Conservation (phyloP, 768 basidiomycete genomes). For the Leccinum sublutescens region DNA sequence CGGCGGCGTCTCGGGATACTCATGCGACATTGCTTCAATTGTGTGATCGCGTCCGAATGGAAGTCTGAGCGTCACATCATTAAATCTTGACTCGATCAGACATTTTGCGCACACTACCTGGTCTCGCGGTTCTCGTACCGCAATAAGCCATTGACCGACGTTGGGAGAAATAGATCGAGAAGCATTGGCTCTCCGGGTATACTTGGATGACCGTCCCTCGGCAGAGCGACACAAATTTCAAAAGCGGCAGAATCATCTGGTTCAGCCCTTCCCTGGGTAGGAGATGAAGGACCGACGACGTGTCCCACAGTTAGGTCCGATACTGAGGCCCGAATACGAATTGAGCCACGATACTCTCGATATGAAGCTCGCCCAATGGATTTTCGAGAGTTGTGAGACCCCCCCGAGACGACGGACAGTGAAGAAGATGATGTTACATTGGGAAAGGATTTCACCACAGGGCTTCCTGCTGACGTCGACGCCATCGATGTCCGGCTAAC, state of each 20-base stretch:
- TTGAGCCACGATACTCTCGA: not conserved
- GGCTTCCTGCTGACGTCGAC: not conserved
- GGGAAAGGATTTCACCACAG: not conserved
- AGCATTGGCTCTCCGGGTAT: not conserved
- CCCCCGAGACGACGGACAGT: slow-evolving; percentile 6
- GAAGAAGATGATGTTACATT: not conserved
- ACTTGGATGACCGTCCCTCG: slow-evolving; percentile 1
- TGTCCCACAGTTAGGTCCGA: not conserved
- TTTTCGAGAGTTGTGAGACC: slow-evolving; percentile 10
- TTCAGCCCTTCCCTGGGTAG: not conserved
- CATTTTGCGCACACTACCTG: slow-evolving; percentile 6
- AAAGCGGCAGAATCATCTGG: not conserved
- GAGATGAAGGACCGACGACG: not conserved
- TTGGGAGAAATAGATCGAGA: slow-evolving; percentile 8
- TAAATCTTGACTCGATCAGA: not conserved
- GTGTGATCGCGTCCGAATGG: not conserved
- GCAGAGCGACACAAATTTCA: slow-evolving; percentile 3
- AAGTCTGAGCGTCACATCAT: slow-evolving; percentile 5
- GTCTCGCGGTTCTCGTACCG: slow-evolving; percentile 5
- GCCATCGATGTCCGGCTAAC: not conserved
- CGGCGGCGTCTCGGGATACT: slow-evolving; percentile 12
- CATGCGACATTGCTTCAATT: slow-evolving; percentile 15
- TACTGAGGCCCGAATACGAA: not conserved
- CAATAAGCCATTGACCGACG: slow-evolving; percentile 7
- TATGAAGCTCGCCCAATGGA: slow-evolving; percentile 25